Conservation (phyloP, 2,329 filamentous ascomycete species). For the Arthrobotrys conoides region DNA sequence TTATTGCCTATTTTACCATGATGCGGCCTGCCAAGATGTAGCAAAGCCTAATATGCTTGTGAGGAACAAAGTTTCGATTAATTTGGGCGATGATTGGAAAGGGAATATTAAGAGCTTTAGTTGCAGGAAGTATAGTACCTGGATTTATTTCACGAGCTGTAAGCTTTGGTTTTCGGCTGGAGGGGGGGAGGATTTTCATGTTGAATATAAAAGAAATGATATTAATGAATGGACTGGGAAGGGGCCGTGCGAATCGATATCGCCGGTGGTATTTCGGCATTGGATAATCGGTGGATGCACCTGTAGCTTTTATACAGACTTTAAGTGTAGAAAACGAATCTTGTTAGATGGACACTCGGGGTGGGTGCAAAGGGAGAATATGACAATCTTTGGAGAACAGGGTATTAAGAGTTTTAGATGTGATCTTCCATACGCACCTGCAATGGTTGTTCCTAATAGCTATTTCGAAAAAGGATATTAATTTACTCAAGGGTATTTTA, state of each 20-base stretch:
- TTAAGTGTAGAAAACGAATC: neutral
- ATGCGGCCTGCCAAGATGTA: neutral
- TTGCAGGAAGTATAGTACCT: constrained; percentile 6
- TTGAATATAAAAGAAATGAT: neutral
- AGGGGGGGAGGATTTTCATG: neutral
- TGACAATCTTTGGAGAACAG: neutral
- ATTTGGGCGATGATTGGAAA: neutral
- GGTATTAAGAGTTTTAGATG: neutral
- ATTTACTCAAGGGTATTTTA: neutral
- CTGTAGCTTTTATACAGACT: constrained; percentile 1
- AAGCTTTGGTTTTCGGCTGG: neutral
- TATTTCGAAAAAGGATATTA: neutral
- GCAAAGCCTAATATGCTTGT: neutral
- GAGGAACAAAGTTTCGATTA: neutral
- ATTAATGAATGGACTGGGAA: neutral
- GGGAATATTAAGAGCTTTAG: neutral
- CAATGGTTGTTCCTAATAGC: neutral
- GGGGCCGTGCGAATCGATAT: neutral
- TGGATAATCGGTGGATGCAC: neutral
- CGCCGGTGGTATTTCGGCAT: neutral
- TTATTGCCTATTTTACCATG: neutral
- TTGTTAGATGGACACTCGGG: neutral
- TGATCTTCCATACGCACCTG: neutral
- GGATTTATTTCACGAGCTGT: neutral
- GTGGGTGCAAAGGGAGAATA: neutral